Base-by-base conservation (phyloP, 2,329 filamentous ascomycete genomes). In the Ceratocystis diversiconidia region DNA sequence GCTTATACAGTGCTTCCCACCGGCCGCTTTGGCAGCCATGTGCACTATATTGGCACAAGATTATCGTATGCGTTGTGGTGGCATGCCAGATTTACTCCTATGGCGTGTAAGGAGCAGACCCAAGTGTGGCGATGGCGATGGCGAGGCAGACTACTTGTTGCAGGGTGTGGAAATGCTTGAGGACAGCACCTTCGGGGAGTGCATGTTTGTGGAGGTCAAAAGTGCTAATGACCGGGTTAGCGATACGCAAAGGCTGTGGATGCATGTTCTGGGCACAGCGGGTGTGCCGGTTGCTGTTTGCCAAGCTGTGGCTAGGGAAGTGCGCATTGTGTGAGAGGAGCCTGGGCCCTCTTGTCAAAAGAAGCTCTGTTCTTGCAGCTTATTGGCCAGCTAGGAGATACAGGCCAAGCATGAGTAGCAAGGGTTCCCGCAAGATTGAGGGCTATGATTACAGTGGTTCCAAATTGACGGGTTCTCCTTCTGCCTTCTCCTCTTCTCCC, bases 21-120 rank as follows among this genome's bases (percentile, higher is more conserved):
- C 89, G n/a, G 83, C 85, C 68, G 90, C 89, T 0, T 78, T 99
- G 67, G 89, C 89, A 5, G 85, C 85, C 0, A 81, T 97, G 36
- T 96, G 94, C 77, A 94, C 92, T 75, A 90, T 97, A 50, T 85
- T 97, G 81, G 92, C 90, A 50, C 92, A 99, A 76, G 94, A 99
- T 74, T 99, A 99, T 75, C 84, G 85, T 90, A 70, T 79, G 94
- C 62, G 90, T 89, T 3, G 66, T 19, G 88, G 90, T 17, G 94
- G 94, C 0, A 86, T 99, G 68, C 94, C 94, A 2, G 94, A 99
- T 78, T 76, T 99, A 69, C 88, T 99, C 69, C 80, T 99, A 1
- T 99, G 94, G 94, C 83, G 85, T 71, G 71, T 70, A 43, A 69
- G 71, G 63, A 12, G 22, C 48, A 25, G 68, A 71, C 3, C 69